Base-by-base conservation (phyloP, 2,329 filamentous ascomycete genomes). In the Magnaporthales sp. region DNA sequence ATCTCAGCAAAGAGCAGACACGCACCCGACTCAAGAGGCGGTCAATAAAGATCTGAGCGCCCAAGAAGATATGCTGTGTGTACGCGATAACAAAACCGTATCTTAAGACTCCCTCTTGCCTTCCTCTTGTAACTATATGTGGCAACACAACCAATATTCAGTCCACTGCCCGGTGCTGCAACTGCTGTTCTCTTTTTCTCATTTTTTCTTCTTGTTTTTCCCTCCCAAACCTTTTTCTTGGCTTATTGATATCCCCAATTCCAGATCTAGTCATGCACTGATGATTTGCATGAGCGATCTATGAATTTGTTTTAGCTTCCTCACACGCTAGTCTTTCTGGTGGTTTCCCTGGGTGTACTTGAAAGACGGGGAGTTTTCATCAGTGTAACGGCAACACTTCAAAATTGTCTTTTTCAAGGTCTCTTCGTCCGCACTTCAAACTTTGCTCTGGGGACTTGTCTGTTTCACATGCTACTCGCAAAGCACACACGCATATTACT, bases 181-280 rank as follows among this genome's bases (percentile, higher is more conserved):
- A 32, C 60, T 32, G 26, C 26, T 4, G 10, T 65, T 60, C 26
- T 67, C 27, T 62, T 64, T 66, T 30, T 67, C 73, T 67, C 71
- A 71, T 71, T 72, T 73, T 74, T 73, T 74, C 75, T 68, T 77
- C 74, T 67, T 74, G 77, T 75, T 67, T 74, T 71, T 26, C 54
- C 38, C 19, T 46, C 19, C 19, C 19, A 19, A 51, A 24, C n/a
- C 54, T 19, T 54, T 58, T 68, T 62, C 31, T 65, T 51, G 38
- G 67, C 73, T 76, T 67, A 68, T 70, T 75, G 76, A 77, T 76
- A 76, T 74, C 72, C 73, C 72, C 72, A 74, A 58, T 58, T 54
- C 26, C 62, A 38, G 46, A 64, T 64, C 62, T 64, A 58, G 62
- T 64, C 62, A 64, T 64, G 62, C 62, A 46, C 31, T 64, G 62